These are phyloP conservation scores for Trichoderma virens DNA, from an alignment of 495 filamentous ascomycete species.

Conservation along the genomic window DNA sequence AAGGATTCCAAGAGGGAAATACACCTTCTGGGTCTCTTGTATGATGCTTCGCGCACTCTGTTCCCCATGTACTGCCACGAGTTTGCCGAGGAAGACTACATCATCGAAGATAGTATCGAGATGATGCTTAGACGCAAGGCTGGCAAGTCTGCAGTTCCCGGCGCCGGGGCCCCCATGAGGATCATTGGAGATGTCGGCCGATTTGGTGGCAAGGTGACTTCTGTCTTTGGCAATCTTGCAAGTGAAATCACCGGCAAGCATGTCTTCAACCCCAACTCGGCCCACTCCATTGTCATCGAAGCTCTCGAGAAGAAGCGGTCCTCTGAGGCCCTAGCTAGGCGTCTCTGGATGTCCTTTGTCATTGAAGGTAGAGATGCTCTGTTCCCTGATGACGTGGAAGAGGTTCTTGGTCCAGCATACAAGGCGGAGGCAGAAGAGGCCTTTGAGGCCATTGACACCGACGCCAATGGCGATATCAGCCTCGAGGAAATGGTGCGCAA, in stretches of 20 bases:
- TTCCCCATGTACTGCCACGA: constrained; percentile 90
- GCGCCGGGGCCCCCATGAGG: constrained; percentile 65
- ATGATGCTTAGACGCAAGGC: constrained; percentile 36
- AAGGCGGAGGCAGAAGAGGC: constrained; percentile 72
- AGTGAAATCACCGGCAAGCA: constrained; percentile 91
- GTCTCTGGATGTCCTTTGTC: constrained; percentile 98
- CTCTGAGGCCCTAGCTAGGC: constrained; percentile 79
- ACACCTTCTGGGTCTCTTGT: constrained; percentile 69
- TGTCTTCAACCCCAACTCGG: constrained; percentile 81
- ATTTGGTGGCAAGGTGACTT: constrained; percentile 83
- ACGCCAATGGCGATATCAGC: constrained; percentile 88
- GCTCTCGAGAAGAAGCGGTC: constrained; percentile 76
- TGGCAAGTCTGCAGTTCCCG: constrained; percentile 23
- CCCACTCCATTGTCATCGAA: constrained; percentile 80
- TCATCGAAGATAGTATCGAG: constrained; percentile 75
- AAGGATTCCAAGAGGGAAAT: constrained; percentile 81
- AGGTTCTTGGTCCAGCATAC: constrained; percentile 72
- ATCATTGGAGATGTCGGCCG: constrained; percentile 72
- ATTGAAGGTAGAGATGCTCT: constrained; percentile 78
- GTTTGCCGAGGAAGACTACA: constrained; percentile 83
- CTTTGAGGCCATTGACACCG: constrained; percentile 71
- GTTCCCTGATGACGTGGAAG: constrained; percentile 70
- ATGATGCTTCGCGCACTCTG: constrained; percentile 76
- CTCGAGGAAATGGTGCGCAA: constrained; percentile 93
- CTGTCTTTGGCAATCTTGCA: constrained; percentile 88